phyloP scores from a whole-genome alignment of 2,329 filamentous ascomycete genomes.

The Macrophomina phaseolina region DNA sequence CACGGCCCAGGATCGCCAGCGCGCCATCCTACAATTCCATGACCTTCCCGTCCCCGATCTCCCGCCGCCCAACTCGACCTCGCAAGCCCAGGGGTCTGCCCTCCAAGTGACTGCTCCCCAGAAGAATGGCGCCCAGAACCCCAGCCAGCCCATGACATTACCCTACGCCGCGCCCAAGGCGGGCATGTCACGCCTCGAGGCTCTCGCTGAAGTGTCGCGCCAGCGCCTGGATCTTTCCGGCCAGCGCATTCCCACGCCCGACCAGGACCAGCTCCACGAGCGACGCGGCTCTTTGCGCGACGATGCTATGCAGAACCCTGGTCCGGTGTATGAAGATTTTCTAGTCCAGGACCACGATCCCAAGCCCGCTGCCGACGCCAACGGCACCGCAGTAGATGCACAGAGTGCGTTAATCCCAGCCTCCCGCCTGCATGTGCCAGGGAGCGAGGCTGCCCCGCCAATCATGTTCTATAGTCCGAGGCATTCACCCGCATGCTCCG shows the following conservation, averaged over 20 bases:
- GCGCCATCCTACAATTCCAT: conserved; percentile 74
- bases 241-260: conserved; percentile 45
- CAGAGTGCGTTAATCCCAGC: conserved; percentile 25
- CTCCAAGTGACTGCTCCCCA: conserved; percentile 20
- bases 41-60: conserved; percentile 69
- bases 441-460: conserved; percentile 14
- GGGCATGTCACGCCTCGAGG: conserved; percentile 81
- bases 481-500: background rate
- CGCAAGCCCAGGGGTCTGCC: conserved; percentile 31
- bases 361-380: conserved; percentile 22
- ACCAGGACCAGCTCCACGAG: conserved; percentile 35
- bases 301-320: conserved; percentile 28
- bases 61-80: conserved; percentile 41
- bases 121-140: conserved; percentile 37
- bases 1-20: conserved; percentile 74
- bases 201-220: conserved; percentile 84
- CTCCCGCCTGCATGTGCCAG: conserved; percentile 3
- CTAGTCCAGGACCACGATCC: conserved; percentile 43
- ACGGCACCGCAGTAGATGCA: conserved; percentile 25
- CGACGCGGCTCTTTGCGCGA: conserved; percentile 30
- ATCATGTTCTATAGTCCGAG: background rate
- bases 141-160: conserved; percentile 44
- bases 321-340: conserved; percentile 43
- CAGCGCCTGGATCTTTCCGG: conserved; percentile 67
- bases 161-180: conserved; percentile 56